A percentile compares a stretch with the other conserved stretches of the same genome.
Conservation (phyloP, 1,139 yeast genomes). For the Pichia sp. region DNA sequence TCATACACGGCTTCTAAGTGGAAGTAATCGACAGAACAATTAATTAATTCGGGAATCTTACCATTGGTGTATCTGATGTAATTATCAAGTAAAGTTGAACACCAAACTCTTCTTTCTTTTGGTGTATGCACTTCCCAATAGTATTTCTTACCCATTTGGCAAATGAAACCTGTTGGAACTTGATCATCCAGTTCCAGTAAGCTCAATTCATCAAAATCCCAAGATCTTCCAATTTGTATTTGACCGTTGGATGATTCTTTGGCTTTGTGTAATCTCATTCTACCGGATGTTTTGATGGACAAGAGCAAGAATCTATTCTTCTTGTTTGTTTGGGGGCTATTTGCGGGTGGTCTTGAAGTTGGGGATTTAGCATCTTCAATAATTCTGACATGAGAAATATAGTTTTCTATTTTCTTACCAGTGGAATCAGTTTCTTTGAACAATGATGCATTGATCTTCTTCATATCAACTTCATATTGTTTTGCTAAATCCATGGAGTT, state of each 20-base stretch:
- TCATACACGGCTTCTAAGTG: constrained; percentile 23
- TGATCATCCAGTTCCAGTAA: constrained; percentile 52
- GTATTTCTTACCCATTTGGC: constrained; percentile 63
- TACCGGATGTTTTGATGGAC: constrained; percentile 54
- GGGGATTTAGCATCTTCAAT: constrained; percentile 51
- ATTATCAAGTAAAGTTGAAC: constrained; percentile 59
- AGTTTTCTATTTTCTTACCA: constrained; percentile 44
- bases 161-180: constrained; percentile 55
- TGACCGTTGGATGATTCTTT: constrained; percentile 72
- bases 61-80: constrained; percentile 71
- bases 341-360: constrained; percentile 43
- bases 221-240: constrained; percentile 90
- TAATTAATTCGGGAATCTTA: constrained; percentile 55
- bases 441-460: constrained; percentile 42
- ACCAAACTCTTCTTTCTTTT: constrained; percentile 64
- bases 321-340: constrained; percentile 39
- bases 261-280: constrained; percentile 81
- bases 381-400: constrained; percentile 60
- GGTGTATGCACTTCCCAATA: constrained; percentile 82
- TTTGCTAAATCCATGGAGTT: constrained; percentile 40
- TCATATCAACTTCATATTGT: constrained; percentile 51
- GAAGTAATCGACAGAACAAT: constrained; percentile 36
- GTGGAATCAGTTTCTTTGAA: constrained; percentile 40
- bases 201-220: constrained; percentile 79
- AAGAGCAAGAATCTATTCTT: constrained; percentile 47